phyloP scores from a whole-genome alignment of 441 rosid genomes.

The Bruguiera hainesii region DNA sequence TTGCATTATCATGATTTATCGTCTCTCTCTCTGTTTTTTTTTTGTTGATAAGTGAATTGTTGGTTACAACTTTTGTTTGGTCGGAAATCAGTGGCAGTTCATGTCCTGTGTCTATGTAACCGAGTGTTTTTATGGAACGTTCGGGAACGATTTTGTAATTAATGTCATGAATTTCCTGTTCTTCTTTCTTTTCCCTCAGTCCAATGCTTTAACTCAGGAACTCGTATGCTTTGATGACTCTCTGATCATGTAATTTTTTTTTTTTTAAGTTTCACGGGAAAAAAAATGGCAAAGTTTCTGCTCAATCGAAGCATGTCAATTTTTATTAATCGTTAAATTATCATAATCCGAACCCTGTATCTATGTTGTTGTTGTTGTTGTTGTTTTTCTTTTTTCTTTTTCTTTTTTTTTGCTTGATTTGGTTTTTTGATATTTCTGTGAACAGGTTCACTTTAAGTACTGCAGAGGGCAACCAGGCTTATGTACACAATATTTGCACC shows the following conservation, averaged over 20 bases:
- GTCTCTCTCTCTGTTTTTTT: not conserved
- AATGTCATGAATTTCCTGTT: not conserved
- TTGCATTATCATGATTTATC: not conserved
- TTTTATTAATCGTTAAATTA: not conserved
- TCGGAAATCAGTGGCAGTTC: not conserved
- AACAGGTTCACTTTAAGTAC: conserved; percentile 25
- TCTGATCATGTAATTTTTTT: too few relatives aligned
- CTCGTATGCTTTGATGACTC: not conserved
- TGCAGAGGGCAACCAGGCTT: conserved; percentile 15
- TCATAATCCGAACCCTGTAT: not conserved
- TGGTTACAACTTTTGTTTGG: not conserved
- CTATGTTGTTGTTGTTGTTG: not conserved
- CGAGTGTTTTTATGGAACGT: not conserved
- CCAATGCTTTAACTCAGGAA: not conserved
- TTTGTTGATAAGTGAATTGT: not conserved
- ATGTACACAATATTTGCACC: conserved; percentile 11
- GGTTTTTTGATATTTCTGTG: conserved; percentile 8
- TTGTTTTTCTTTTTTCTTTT: too few relatives aligned
- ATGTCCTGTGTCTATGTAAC: not conserved
- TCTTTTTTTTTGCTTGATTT: not conserved
- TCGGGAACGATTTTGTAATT: too few relatives aligned
- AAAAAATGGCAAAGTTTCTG: too few relatives aligned
- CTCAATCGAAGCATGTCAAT: not conserved
- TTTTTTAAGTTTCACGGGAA: too few relatives aligned
- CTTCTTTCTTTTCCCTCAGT: not conserved